These are phyloP conservation scores for Podospora appendiculata DNA, from an alignment of 495 filamentous ascomycete species.

Conservation along the genomic window DNA sequence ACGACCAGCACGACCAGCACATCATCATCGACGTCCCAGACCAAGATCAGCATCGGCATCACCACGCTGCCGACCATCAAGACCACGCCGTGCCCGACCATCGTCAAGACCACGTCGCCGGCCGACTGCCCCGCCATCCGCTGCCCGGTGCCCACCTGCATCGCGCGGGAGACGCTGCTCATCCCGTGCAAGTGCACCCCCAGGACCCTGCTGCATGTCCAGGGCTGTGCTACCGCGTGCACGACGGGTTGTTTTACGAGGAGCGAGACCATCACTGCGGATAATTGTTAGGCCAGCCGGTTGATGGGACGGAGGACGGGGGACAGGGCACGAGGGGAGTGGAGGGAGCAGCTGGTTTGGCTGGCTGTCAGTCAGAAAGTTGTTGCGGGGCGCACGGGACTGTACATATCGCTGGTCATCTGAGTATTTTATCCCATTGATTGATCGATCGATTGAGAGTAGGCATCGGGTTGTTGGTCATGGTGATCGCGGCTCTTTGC, in stretches of 20 bases:
- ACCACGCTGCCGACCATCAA: conserved; percentile 13
- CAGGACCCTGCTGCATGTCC: conserved; percentile 31
- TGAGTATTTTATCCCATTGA: too few relatives aligned
- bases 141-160: conserved; percentile 35
- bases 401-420: too few relatives aligned
- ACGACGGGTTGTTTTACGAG: conserved; percentile 27
- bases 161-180: conserved; percentile 17
- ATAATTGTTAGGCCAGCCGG: background rate
- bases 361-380: too few relatives aligned
- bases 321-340: too few relatives aligned
- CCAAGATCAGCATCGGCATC: conserved; percentile 17
- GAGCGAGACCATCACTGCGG: conserved; percentile 19
- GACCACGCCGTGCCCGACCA: conserved; percentile 27
- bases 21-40: conserved; percentile 3
- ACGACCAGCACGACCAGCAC: conserved; percentile 6
- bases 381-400: too few relatives aligned
- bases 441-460: too few relatives aligned
- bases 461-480: too few relatives aligned
- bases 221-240: conserved; percentile 32
- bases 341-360: too few relatives aligned
- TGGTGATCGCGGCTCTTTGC: too few relatives aligned
- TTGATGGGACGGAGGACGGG: too few relatives aligned
- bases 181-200: conserved; percentile 31
- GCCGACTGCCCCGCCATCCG: conserved; percentile 28
- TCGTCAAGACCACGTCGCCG: conserved; percentile 31